Evolutionary conservation across 139 green algal genomes (phyloP), one percentile per base, ranked within the genome.

Genomic region (Chlorella sp.): DNA sequence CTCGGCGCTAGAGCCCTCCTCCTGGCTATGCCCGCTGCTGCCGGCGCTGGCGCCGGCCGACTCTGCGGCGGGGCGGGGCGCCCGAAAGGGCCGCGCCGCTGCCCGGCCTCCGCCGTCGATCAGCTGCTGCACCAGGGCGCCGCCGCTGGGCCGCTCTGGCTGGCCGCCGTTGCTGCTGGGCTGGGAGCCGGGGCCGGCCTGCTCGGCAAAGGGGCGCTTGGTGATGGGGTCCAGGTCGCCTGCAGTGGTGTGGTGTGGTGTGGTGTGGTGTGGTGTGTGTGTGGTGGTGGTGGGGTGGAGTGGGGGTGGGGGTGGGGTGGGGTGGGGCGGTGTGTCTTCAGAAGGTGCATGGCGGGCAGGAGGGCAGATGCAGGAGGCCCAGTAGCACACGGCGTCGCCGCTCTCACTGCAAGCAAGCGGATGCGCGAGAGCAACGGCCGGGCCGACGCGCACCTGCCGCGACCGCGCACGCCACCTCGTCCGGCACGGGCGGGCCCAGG

Each of bases 401-500:
- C n/a, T n/a, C n/a, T n/a, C n/a, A n/a, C n/a, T n/a, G n/a, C n/a
- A n/a, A n/a, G n/a, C n/a, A n/a, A n/a, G n/a, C n/a, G n/a, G n/a
- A n/a, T n/a, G n/a, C n/a, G n/a, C n/a, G n/a, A n/a, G n/a, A n/a
- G n/a, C n/a, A n/a, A n/a, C n/a, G n/a, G n/a, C n/a, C n/a, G n/a
- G n/a, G n/a, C n/a, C n/a, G n/a, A n/a, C n/a, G 23, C 51, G 33
- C 45, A 88, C 92, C 94, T 38, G 74, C 64, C 5, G 94, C 94
- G 31, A 98, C 86, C 31, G 71, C 75, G 3, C 66, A 65, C 8
- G 90, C 94, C 7, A 94, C 15, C 0, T 86, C 69, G 3, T 81
- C 62, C 2, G 78, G 58, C 71, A 96, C 76, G 25, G 79, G 45
- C 12, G 91, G 89, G 9, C 94, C 94, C 72, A 97, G 77, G 71